A percentile compares a stretch with the other conserved stretches of the same genome.
Conservation (phyloP, 768 basidiomycete species). For the Jaapia argillacea region DNA sequence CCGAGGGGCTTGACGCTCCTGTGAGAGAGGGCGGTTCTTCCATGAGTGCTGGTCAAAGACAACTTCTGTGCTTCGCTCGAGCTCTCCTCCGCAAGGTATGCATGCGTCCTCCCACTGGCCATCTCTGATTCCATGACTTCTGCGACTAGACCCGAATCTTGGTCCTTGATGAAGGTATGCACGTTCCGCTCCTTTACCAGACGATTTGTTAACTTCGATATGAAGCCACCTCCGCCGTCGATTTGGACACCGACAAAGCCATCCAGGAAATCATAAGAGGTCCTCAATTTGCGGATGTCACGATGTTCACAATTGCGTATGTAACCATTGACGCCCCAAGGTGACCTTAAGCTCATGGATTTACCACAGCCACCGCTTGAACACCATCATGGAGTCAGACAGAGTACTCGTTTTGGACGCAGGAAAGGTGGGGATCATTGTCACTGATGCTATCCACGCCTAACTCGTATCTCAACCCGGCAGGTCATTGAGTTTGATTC, state of each 20-base stretch:
- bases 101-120: background rate
- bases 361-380: slow-evolving; percentile 54
- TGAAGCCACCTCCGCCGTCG: slow-evolving; percentile 85
- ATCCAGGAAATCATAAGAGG: slow-evolving; percentile 86
- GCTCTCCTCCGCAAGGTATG: slow-evolving; percentile 68
- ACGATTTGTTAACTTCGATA: slow-evolving; percentile 1
- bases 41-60: slow-evolving; percentile 77
- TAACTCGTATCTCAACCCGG: background rate
- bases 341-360: background rate
- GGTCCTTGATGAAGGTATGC: slow-evolving; percentile 82
- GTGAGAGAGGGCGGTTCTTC: slow-evolving; percentile 77
- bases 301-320: slow-evolving; percentile 82
- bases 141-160: slow-evolving; percentile 62
- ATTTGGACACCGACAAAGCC: slow-evolving; percentile 81
- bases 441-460: background rate
- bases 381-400: slow-evolving; percentile 78
- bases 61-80: slow-evolving; percentile 82
- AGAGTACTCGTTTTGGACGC: slow-evolving; percentile 74
- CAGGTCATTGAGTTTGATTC: slow-evolving; percentile 74
- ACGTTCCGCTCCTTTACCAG: background rate
- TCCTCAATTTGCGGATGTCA: slow-evolving; percentile 64
- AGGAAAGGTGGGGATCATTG: slow-evolving; percentile 41
- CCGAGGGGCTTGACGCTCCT: slow-evolving; percentile 60
- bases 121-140: background rate
- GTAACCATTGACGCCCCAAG: slow-evolving; percentile 18